Conservation (phyloP, 139 green algal species). For the Closterium sp. region DNA sequence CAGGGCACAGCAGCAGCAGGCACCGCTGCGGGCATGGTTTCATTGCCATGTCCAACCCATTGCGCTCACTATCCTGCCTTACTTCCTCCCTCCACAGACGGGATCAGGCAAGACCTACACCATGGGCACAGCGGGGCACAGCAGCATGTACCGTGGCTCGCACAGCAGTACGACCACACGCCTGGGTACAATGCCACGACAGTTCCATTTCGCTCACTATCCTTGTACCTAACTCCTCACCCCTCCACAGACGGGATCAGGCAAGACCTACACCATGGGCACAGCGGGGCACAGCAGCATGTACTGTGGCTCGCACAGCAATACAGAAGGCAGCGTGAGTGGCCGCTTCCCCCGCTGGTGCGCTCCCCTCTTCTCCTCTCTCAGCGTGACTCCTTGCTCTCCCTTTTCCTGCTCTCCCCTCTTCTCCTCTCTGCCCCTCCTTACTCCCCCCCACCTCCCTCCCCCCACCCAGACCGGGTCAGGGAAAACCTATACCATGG, state of each 20-base stretch:
- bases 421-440: not conserved
- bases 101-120: conserved; percentile 54
- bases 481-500: conserved; percentile 55
- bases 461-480: conserved; percentile 35
- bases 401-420: too few species aligned
- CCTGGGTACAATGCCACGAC: not conserved
- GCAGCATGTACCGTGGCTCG: too few species aligned
- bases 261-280: conserved; percentile 55
- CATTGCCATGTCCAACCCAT: too few species aligned
- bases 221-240: too few species aligned
- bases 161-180: not conserved
- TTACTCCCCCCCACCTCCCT: not conserved
- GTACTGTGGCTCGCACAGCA: not conserved
- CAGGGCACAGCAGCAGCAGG: not conserved
- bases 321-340: conserved; percentile 20
- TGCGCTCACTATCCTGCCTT: too few species aligned
- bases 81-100: conserved; percentile 32
- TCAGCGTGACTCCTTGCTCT: too few species aligned
- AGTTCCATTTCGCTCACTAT: not conserved
- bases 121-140: conserved; percentile 42
- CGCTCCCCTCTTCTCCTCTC: not conserved
- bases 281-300: conserved; percentile 20
- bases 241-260: conserved; percentile 40
- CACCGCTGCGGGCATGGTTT: too few species aligned
- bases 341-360: conserved; percentile 12